phyloP scores from a whole-genome alignment of 768 basidiomycete species.

The Lactifluus pinguis region DNA sequence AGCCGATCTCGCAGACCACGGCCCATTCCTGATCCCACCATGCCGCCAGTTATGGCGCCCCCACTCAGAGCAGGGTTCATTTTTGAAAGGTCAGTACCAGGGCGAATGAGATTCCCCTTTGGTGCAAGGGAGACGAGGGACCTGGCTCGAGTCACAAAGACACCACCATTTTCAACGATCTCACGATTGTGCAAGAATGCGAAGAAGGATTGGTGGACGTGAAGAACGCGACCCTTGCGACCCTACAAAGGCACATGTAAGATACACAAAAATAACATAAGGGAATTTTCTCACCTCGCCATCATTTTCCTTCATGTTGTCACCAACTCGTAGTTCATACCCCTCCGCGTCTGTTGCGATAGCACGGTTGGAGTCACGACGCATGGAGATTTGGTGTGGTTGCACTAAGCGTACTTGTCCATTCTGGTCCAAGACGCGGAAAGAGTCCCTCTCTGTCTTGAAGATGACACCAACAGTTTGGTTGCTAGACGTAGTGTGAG shows the following conservation, averaged over 20 bases:
- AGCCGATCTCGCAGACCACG: slow-evolving; percentile 76
- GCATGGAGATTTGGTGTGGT: slow-evolving; percentile 92
- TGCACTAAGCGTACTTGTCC: slow-evolving; percentile 82
- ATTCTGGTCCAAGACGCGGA: slow-evolving; percentile 93
- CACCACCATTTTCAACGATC: slow-evolving; percentile 81
- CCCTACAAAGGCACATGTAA: slow-evolving; percentile 35
- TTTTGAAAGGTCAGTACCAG: slow-evolving; percentile 72
- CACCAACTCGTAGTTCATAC: slow-evolving; percentile 76
- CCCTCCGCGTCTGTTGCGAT: slow-evolving; percentile 88
- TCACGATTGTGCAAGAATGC: slow-evolving; percentile 94
- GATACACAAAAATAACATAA: background rate
- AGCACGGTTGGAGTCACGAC: slow-evolving; percentile 68
- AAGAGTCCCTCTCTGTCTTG: slow-evolving; percentile 92
- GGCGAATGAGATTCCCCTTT: slow-evolving; percentile 63
- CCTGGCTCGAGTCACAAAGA: slow-evolving; percentile 86
- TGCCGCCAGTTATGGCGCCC: slow-evolving; percentile 54
- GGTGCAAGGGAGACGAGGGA: slow-evolving; percentile 79
- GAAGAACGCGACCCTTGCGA: slow-evolving; percentile 84
- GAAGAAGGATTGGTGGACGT: slow-evolving; percentile 89
- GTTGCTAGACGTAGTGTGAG: slow-evolving; percentile 38
- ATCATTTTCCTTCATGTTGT: slow-evolving; percentile 87
- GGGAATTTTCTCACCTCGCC: slow-evolving; percentile 53
- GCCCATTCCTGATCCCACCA: slow-evolving; percentile 75
- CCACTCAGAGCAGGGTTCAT: slow-evolving; percentile 76
- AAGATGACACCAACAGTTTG: slow-evolving; percentile 96